These are phyloP conservation scores for Botrytis pseudocinerea DNA, from an alignment of 2,329 filamentous ascomycete species.

Conservation along the genomic window DNA sequence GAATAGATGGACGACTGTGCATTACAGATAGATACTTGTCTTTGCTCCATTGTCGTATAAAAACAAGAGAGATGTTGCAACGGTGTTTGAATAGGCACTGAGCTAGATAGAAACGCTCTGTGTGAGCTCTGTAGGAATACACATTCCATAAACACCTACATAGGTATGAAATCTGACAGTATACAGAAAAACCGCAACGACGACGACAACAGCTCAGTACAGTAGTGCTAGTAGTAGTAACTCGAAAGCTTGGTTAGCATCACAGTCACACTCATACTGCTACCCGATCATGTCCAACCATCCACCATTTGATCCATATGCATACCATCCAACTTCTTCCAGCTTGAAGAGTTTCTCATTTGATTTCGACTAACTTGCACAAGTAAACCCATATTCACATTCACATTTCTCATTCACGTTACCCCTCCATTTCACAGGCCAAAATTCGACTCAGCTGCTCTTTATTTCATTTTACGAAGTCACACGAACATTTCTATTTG, in stretches of 20 bases:
- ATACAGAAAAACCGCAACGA: background rate
- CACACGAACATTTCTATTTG: slow-evolving; percentile 18
- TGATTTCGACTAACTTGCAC: background rate
- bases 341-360: background rate
- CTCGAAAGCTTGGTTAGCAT: background rate
- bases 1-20: background rate
- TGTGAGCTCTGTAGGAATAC: too few relatives aligned
- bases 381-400: background rate
- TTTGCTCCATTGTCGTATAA: background rate
- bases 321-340: background rate
- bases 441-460: slow-evolving; percentile 13
- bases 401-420: background rate
- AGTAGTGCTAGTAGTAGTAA: background rate
- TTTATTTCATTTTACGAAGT: slow-evolving; percentile 10
- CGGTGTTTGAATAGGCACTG: background rate
- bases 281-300: background rate
- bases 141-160: background rate
- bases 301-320: background rate
- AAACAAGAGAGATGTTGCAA: background rate
- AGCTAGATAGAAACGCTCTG: too few relatives aligned
- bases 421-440: background rate
- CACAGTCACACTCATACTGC: background rate
- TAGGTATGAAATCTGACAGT: background rate
- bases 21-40: background rate
- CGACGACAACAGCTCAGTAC: background rate